Evolutionary conservation across 2,329 filamentous ascomycete species (phyloP), one percentile per base, ranked within the genome.

Genomic region (Fusarium compactum): DNA sequence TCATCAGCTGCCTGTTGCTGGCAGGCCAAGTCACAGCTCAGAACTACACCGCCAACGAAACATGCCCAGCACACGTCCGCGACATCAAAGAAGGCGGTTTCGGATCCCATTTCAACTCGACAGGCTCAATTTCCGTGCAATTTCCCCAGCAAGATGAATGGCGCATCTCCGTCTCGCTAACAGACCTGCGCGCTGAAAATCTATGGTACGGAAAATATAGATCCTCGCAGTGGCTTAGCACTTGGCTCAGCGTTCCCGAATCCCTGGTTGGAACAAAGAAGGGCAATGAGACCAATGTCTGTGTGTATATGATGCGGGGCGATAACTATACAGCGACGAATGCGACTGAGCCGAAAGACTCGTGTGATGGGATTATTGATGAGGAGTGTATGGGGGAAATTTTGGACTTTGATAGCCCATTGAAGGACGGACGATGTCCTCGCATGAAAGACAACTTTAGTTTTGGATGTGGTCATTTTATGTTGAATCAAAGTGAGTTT

Each of bases 31-130:
- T 14, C 6, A 24, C 40, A 12, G 58, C 30, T 0, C 41, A 46
- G 2, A 16, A 5, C 8, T 29, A 9, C 11, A 18, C 15, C 20
- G 40, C 52, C 4, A 3, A 3, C 0, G 3, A 29, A 18, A 8
- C 48, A 4, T 61, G 56, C 16, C 18, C 29, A 11, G 10, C 4
- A 1, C 20, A 29, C 11, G 25, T 59, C 4, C 8, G 12, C 15
- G 5, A 38, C 1, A 11, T 46, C 4, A 41, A 16, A 30, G 15
- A 45, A 1, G 50, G 22, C 10, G 22, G 20, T 2, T 22, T 18
- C 9, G 18, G 30, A 2, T 38, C 34, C 5, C 15, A 15, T 9
- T 59, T 40, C 24, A 61, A 62, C 18, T 50, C 59, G 1, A 61
- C 45, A 1, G 38, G 55, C 5, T 45, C 58, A 3, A 5, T 60